phyloP scores from a whole-genome alignment of 164 flowering plant genomes.

The Berberis thunbergii region DNA sequence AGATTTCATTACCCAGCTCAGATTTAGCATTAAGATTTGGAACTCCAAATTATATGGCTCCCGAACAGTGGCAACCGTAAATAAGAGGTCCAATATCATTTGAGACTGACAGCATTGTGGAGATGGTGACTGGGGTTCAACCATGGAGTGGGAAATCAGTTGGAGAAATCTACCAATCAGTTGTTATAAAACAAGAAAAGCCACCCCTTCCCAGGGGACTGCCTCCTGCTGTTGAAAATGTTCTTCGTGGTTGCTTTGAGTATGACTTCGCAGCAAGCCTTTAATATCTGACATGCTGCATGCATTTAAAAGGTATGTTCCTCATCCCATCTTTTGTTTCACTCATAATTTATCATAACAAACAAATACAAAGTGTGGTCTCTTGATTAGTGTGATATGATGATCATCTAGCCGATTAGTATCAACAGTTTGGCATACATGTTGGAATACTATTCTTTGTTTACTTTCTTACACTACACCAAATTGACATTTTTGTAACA shows the following conservation, averaged over 20 bases:
- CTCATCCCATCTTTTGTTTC: not conserved
- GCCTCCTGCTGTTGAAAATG: constrained; percentile 66
- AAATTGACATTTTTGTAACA: too few species aligned
- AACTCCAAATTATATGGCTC: constrained; percentile 92
- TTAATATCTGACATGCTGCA: constrained; percentile 50
- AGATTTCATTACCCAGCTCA: too few species aligned
- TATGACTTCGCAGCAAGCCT: constrained; percentile 85
- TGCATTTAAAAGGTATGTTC: constrained; percentile 50
- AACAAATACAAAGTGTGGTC: too few species aligned
- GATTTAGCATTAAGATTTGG: constrained; percentile 58
- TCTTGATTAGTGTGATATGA: too few species aligned
- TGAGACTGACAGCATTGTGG: constrained; percentile 82
- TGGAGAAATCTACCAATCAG: constrained; percentile 55
- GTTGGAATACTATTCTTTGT: too few species aligned
- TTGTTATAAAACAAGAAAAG: constrained; percentile 68
- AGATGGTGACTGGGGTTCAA: constrained; percentile 73
- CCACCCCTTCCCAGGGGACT: constrained; percentile 68
- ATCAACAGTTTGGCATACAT: too few species aligned
- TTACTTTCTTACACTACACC: too few species aligned
- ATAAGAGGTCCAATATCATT: constrained; percentile 78
- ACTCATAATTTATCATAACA: not conserved
- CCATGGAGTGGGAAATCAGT: constrained; percentile 78
- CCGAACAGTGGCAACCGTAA: constrained; percentile 93
- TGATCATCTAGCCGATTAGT: too few species aligned
- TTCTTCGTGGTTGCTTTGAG: constrained; percentile 80